These are phyloP conservation scores for Fusarium abutilonis DNA, from an alignment of 2,329 filamentous ascomycete species.

Conservation along the genomic window DNA sequence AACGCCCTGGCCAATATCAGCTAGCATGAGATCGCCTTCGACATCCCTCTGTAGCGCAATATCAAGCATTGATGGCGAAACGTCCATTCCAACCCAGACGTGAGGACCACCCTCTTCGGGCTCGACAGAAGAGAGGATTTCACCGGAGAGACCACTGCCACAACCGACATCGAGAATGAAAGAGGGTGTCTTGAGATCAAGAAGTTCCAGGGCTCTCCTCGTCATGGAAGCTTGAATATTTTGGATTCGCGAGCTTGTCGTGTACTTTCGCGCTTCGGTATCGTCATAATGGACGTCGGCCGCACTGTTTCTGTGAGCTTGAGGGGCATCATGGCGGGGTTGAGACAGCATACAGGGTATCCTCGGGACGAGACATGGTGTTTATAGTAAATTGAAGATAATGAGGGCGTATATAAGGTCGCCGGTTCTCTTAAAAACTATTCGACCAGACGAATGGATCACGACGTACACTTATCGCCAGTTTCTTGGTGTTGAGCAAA, in stretches of 20 bases:
- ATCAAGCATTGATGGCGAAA: slow-evolving; percentile 95
- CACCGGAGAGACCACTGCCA: slow-evolving; percentile 91
- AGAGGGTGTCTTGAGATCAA: slow-evolving; percentile 80
- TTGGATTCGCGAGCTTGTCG: slow-evolving; percentile 92
- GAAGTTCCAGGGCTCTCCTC: slow-evolving; percentile 88
- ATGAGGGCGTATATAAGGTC: fast-evolving
- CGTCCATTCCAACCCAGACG: slow-evolving; percentile 97
- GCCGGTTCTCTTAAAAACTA: fast-evolving
- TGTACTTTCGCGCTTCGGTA: slow-evolving; percentile 95
- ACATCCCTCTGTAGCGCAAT: slow-evolving; percentile 91
- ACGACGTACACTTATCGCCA: slow-evolving; percentile 15
- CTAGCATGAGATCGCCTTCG: slow-evolving; percentile 91
- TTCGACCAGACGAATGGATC: neutral
- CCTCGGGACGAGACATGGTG: slow-evolving; percentile 96
- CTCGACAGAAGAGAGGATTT: slow-evolving; percentile 82
- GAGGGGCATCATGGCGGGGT: slow-evolving; percentile 41
- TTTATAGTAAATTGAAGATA: neutral
- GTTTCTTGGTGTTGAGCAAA: slow-evolving; percentile 28
- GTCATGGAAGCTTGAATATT: slow-evolving; percentile 97
- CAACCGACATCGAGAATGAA: slow-evolving; percentile 97
- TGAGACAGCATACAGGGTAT: slow-evolving; percentile 75
- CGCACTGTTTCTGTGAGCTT: slow-evolving; percentile 64
- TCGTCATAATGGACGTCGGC: slow-evolving; percentile 99
- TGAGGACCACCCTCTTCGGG: slow-evolving; percentile 83
- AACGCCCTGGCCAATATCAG: slow-evolving; percentile 94